Base-by-base conservation (phyloP, 139 green algal genomes). In the Auxenochlorella pyrenoidosa region DNA sequence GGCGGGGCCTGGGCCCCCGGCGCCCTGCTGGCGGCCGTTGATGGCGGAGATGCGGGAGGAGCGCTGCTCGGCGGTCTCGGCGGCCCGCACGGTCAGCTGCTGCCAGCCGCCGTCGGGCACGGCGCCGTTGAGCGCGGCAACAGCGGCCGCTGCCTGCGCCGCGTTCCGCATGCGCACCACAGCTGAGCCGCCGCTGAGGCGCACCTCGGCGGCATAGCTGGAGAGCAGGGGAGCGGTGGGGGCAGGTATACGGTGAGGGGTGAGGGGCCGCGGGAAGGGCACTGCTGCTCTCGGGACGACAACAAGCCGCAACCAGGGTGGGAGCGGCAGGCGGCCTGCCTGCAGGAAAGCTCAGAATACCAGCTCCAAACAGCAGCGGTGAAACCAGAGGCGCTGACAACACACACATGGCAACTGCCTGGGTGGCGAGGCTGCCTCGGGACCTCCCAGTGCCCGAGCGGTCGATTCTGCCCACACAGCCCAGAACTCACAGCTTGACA, bases 81-180 rank as follows among this genome's bases (percentile, higher is more conserved):
- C 79, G 1, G 79, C 79, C 36, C 79, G 59, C 79, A 85, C 79
- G 16, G 79, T 85, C 60, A 85, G 79, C 79, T 85, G 79, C 79
- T 85, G 79, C 79, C 79, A 85, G 79, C 79, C 79, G 60, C 79
- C 79, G n/a, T 85, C 79, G 26, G 79, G 79, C 38, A 85, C 59
- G 16, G 58, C 79, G 38, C 79, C 79, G 60, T 85, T 85, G 59
- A 85, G 79, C 6, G 79, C 79, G 79, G 79, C 79, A 43, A 85
- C 77, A 40, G 80, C 80, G 60, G 80, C 40, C 3, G 34, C 80
- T 16, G 80, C 80, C 80, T 85, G 80, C 28, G 40, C 22, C 10
- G 28, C 12, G 16, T 32, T 76, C 16, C 80, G 80, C 80, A 85
- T 85, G 60, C 80, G 80, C 51, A 85, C 79, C 59, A 85, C 80